Conservation (phyloP, 805 yeast species). For the Myxozyma vanderwaltii region DNA sequence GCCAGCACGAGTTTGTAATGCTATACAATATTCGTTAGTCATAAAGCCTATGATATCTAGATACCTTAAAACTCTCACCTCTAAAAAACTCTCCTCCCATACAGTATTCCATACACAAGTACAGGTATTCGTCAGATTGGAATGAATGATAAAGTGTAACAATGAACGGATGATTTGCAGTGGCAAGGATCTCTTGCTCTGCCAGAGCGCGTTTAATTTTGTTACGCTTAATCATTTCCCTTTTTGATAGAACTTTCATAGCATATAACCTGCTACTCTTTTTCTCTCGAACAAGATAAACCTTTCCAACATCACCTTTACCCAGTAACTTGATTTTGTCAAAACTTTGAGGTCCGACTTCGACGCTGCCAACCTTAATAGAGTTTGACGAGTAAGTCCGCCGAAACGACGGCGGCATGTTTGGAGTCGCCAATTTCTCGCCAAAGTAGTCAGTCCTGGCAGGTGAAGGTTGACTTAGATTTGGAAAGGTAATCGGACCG, state of each 20-base stretch:
- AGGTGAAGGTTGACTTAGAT: not conserved
- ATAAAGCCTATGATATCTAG: not conserved
- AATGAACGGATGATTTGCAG: constrained; percentile 95
- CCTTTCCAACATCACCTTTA: constrained; percentile 97
- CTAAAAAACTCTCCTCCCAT: constrained; percentile 99
- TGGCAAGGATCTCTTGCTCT: constrained; percentile 93
- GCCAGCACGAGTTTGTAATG: constrained; percentile 84
- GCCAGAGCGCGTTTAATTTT: constrained; percentile 93
- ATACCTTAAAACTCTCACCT: constrained; percentile 10
- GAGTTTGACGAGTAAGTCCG: constrained; percentile 75
- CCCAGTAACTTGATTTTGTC: constrained; percentile 90
- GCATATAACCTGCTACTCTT: constrained; percentile 76
- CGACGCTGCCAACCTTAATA: constrained; percentile 70
- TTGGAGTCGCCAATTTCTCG: constrained; percentile 8
- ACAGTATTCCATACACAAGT: constrained; percentile 97
- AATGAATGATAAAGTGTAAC: constrained; percentile 95
- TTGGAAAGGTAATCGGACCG: constrained; percentile 23
- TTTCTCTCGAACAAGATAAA: constrained; percentile 85
- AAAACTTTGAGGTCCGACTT: constrained; percentile 83
- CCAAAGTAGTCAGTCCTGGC: constrained; percentile 15
- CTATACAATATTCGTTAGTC: constrained; percentile 42
- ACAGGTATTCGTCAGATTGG: constrained; percentile 88
- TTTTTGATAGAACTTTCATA: constrained; percentile 85
- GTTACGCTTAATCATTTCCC: constrained; percentile 93
- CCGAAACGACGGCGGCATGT: constrained; percentile 21